phyloP scores from a whole-genome alignment of 75 land plant genomes.

The Adiantum capillusveneris region DNA sequence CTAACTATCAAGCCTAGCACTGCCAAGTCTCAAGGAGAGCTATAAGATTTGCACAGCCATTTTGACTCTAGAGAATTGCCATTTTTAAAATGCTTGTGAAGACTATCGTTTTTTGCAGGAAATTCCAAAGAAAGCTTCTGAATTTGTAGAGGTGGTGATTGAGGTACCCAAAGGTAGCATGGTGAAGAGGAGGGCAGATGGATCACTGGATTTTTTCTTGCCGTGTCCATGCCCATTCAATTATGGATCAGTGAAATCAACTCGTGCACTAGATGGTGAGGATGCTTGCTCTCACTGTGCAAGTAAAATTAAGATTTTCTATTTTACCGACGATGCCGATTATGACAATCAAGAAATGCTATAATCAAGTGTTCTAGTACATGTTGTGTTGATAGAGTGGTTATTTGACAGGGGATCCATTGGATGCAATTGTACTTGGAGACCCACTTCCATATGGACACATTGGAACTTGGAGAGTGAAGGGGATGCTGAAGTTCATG shows the following conservation, averaged over 20 bases:
- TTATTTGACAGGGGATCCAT: constrained; percentile 20
- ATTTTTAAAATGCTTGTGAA: no score
- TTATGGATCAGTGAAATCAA: constrained; percentile 25
- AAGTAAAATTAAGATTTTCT: no score
- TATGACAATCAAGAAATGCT: no score
- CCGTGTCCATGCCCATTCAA: constrained; percentile 29
- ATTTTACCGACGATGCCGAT: no score
- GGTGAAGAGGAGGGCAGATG: constrained; percentile 22
- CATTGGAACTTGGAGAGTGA: constrained; percentile 13
- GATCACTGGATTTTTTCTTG: constrained; percentile 19
- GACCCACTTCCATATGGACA: constrained; percentile 20
- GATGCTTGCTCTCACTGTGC: not conserved
- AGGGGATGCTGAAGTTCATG: constrained; percentile 22
- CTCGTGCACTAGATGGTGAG: constrained; percentile 26
- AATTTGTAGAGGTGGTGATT: constrained; percentile 17
- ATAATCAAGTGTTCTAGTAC: no score
- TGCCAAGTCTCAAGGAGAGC: no score
- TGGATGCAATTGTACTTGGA: constrained; percentile 31
- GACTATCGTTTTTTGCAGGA: no score
- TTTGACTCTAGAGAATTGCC: no score
- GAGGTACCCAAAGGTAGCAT: constrained; percentile 30
- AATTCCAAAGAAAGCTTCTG: no score
- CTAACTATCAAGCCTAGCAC: no score
- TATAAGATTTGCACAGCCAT: no score
- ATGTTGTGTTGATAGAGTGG: not conserved